Conservation (phyloP, 139 green algal genomes). For the Tetraselmis striata region DNA sequence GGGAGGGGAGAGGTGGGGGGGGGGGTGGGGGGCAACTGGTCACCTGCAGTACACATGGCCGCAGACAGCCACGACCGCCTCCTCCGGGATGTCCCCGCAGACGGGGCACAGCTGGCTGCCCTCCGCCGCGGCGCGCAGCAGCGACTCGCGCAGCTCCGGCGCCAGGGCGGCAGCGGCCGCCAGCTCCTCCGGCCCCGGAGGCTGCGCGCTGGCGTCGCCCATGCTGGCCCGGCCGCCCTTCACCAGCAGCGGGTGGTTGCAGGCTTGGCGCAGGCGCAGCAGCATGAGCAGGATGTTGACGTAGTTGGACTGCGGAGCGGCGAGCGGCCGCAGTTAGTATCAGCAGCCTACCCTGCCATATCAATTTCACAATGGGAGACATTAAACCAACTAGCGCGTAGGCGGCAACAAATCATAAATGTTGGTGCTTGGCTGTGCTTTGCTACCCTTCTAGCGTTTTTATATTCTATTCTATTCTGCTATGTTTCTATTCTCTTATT, state of each 20-base stretch:
- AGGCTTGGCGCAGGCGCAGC: slow-evolving; percentile 83
- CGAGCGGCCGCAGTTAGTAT: too few species aligned
- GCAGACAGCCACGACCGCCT: slow-evolving; percentile 54
- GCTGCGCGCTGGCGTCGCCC: slow-evolving; percentile 2
- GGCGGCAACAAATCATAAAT: too few species aligned
- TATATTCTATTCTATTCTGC: too few species aligned
- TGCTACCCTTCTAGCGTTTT: too few species aligned
- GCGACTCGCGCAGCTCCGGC: slow-evolving; percentile 18
- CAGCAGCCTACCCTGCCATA: too few species aligned
- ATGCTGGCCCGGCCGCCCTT: background rate
- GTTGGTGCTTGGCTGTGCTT: too few species aligned
- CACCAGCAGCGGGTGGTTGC: slow-evolving; percentile 81
- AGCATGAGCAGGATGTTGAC: slow-evolving; percentile 79
- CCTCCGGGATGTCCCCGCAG: slow-evolving; percentile 74
- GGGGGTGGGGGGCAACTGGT: too few species aligned
- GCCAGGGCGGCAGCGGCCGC: slow-evolving; percentile 42
- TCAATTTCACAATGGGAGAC: too few species aligned
- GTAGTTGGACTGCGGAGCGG: slow-evolving; percentile 50
- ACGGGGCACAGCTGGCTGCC: slow-evolving; percentile 33
- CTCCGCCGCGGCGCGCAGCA: slow-evolving; percentile 29
- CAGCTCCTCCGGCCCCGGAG: slow-evolving; percentile 30
- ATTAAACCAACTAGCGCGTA: too few species aligned
- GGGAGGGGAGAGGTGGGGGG: too few species aligned
- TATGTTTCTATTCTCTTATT: too few species aligned
- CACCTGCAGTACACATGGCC: slow-evolving; percentile 70